Conservation (phyloP, 75 land plant genomes). For the Isoetes taiwanensis region DNA sequence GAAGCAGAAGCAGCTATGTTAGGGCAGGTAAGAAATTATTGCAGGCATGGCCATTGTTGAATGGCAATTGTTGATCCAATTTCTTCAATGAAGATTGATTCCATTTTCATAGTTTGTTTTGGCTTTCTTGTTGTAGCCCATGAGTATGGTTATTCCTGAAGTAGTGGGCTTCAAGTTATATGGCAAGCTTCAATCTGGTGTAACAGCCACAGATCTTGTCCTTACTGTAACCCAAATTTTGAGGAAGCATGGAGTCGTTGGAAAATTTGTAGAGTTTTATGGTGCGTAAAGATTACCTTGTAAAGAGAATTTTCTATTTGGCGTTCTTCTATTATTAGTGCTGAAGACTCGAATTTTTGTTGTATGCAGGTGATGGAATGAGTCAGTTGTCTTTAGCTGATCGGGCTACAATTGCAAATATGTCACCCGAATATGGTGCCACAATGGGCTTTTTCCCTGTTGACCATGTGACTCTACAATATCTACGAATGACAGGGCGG, state of each 20-base stretch:
- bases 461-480: slow-evolving; percentile 74
- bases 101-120: too few species aligned
- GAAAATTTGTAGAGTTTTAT: slow-evolving; percentile 87
- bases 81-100: too few species aligned
- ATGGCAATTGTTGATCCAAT: background rate
- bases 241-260: slow-evolving; percentile 91
- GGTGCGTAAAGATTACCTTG: too few species aligned
- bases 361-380: slow-evolving; percentile 75
- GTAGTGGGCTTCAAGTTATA: slow-evolving; percentile 80
- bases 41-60: background rate
- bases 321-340: too few species aligned
- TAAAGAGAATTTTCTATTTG: too few species aligned
- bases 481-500: slow-evolving; percentile 76
- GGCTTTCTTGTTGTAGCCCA: slow-evolving; percentile 46
- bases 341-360: too few species aligned
- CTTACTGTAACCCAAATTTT: slow-evolving; percentile 79
- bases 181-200: slow-evolving; percentile 63
- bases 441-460: slow-evolving; percentile 99
- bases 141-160: slow-evolving; percentile 95
- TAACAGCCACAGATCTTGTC: slow-evolving; percentile 85
- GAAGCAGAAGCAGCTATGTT: slow-evolving; percentile 93
- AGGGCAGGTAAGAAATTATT: slow-evolving; percentile 56
- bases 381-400: slow-evolving; percentile 68
- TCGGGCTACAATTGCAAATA: slow-evolving; percentile 88
- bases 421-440: slow-evolving; percentile 96